These are phyloP conservation scores for Saccharomyces kudriavzevii DNA, from an alignment of 805 yeast species.

Conservation along the genomic window DNA sequence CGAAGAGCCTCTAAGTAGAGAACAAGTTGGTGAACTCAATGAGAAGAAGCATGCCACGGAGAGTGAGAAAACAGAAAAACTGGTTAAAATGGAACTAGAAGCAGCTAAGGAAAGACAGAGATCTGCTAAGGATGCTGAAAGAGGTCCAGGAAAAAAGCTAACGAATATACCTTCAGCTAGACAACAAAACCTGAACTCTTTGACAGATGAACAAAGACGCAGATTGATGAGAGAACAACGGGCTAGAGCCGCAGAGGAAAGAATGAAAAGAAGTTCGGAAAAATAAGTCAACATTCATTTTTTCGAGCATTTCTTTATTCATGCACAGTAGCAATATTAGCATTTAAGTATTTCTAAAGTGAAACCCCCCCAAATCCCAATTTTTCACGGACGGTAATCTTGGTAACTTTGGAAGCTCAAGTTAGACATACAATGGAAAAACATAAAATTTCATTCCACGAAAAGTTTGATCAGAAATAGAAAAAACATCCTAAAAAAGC, in stretches of 20 bases:
- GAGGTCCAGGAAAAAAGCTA: constrained; percentile 34
- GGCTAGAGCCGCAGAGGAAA: constrained; percentile 93
- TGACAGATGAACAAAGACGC: constrained; percentile 66
- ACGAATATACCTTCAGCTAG: constrained; percentile 18
- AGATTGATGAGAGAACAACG: constrained; percentile 87
- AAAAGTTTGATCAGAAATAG: background rate
- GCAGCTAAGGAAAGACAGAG: constrained; percentile 23
- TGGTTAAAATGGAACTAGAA: constrained; percentile 21
- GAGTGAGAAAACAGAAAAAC: constrained; percentile 34
- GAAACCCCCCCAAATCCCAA: too few species aligned
- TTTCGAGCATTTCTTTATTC: background rate
- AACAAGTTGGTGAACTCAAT: constrained; percentile 42
- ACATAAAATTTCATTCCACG: background rate
- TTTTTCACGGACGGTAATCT: background rate
- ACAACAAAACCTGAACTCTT: constrained; percentile 45
- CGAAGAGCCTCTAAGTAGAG: constrained; percentile 49
- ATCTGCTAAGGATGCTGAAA: constrained; percentile 14
- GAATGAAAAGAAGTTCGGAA: constrained; percentile 37
- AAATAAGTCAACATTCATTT: background rate
- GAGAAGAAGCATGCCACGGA: constrained; percentile 32
- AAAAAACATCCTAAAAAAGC: background rate
- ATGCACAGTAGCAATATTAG: too few species aligned
- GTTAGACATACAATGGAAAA: too few species aligned
- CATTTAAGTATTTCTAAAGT: too few species aligned
- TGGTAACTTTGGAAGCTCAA: too few species aligned